Evolutionary conservation across 2,329 filamentous ascomycete genomes (phyloP), one percentile per base, ranked within the genome.

Genomic region (Talaromyces islandicus): DNA sequence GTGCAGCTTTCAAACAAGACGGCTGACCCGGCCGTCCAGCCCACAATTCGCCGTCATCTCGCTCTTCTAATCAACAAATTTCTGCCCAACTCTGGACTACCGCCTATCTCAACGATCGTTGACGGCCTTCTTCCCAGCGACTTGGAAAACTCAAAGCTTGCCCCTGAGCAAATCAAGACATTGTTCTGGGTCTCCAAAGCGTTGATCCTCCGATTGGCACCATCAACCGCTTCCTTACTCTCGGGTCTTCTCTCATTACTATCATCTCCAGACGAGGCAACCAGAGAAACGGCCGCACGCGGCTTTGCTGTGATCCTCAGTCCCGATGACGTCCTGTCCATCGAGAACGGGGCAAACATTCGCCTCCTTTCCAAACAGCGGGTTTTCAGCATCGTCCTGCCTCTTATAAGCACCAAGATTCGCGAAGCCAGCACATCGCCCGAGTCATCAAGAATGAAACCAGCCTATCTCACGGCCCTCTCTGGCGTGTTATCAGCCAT

Each of bases 341-440:
- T 83, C 62, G 73, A 79, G 41, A 88, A 88, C 65, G 81, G 85
- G 63, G 87, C 85, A 62, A 79, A 80, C 19, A 81, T 88, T 41
- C 83, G 85, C 3, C 77, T 85, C 3, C 76, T 89, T 2, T 81
- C 84, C 64, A 87, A 85, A 67, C 86, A 89, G 66, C 85, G 83
- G 62, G 79, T 83, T 46, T 88, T 89, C 72, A 80, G 79, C 30
- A 81, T 84, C 17, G 76, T 85, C 4, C 77, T 85, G 2, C 85
- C 86, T 0, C 71, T 79, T 30, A 82, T 88, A 55, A 80, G 83
- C 4, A 71, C 77, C 27, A 75, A 77, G 3, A 84, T 86, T 68
- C 79, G 78, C 60, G 71, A 72, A 60, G 67, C 75, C 54, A 76
- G 75, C 63, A 57, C 67, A 17, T 54, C 61, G 6, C 71, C 71